Base-by-base conservation (phyloP, 2,329 filamentous ascomycete species). In the Apiospora phragmitis region DNA sequence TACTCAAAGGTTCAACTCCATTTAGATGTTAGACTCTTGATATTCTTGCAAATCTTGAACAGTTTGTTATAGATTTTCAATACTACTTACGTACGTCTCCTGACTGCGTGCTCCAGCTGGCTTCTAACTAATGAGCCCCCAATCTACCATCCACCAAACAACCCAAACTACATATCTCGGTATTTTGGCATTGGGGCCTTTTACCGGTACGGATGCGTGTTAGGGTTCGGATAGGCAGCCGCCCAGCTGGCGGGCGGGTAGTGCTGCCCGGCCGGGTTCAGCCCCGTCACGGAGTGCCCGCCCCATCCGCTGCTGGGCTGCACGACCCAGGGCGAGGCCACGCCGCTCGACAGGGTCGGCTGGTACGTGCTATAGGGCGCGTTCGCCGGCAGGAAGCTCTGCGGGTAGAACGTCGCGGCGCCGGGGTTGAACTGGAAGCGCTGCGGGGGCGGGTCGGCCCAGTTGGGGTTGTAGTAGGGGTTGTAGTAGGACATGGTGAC, bases 211-310 rank as follows among this genome's bases (percentile, higher is more conserved):
- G 18, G 51, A 35, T 59, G 51, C 29, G 51, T 35, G 29, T 35
- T 59, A 2, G 51, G 51, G 16, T 59, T 38, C 29, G 51, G 51
- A 35, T 59, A 59, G 4, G 51, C 29, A 4, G 29, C 51, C 29
- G 51, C 29, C 51, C 51, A 59, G 51, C 51, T 59, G 2, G 51
- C 51, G 29, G 51, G 51, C 51, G 51, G 51, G 29, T 35, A 59
- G 29, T 59, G 29, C 18, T 35, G 51, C 7, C 51, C 51, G 8
- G 51, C 51, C 29, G 51, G 29, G 51, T n/a, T 59, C 29, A 59
- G 51, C 29, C 51, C 51, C 16, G 51, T 59, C 16, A 59, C 29
- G 7, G 51, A 59, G 29, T 59, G n/a, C 29, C 51, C 51, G 51
- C 51, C 51, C 51, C 51, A 59, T 3, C 29, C 51, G 49, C 49